phyloP scores from a whole-genome alignment of 306 rosid genomes.

The Crataegus laevigata region DNA sequence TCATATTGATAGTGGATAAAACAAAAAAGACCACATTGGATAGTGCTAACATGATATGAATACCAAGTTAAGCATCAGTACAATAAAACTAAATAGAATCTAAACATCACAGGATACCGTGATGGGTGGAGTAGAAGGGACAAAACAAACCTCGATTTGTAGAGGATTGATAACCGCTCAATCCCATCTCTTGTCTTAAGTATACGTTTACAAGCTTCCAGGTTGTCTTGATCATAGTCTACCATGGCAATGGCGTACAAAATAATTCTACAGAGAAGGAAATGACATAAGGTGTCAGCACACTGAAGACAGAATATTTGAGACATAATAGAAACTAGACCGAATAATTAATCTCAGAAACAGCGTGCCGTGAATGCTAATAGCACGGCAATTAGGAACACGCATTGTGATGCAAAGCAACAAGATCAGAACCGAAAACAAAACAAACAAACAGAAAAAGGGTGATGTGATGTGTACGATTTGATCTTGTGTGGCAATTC shows the following conservation, averaged over 20 bases:
- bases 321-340: not conserved
- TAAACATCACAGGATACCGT: not conserved
- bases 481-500: slow-evolving; percentile 73
- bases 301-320: not conserved
- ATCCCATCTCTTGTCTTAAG: slow-evolving; percentile 73
- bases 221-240: slow-evolving; percentile 66
- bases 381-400: too few species aligned
- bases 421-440: not conserved
- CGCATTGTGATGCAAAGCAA: not conserved
- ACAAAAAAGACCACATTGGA: not conserved
- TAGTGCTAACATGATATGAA: not conserved
- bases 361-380: too few species aligned
- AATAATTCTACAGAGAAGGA: slow-evolving; percentile 50
- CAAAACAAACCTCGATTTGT: slow-evolving; percentile 49
- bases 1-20: too few species aligned
- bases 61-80: not conserved
- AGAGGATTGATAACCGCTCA: slow-evolving; percentile 60
- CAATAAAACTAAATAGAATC: not conserved
- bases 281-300: not conserved
- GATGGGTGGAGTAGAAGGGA: not conserved
- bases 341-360: not conserved
- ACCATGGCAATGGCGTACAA: slow-evolving; percentile 78
- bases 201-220: slow-evolving; percentile 36
- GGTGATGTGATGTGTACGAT: slow-evolving; percentile 51
- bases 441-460: slow-evolving; percentile 37